Evolutionary conservation across 1,284 basidiomycete genomes (phyloP), one percentile per base, ranked within the genome.

Genomic region (Vanrija sp.): DNA sequence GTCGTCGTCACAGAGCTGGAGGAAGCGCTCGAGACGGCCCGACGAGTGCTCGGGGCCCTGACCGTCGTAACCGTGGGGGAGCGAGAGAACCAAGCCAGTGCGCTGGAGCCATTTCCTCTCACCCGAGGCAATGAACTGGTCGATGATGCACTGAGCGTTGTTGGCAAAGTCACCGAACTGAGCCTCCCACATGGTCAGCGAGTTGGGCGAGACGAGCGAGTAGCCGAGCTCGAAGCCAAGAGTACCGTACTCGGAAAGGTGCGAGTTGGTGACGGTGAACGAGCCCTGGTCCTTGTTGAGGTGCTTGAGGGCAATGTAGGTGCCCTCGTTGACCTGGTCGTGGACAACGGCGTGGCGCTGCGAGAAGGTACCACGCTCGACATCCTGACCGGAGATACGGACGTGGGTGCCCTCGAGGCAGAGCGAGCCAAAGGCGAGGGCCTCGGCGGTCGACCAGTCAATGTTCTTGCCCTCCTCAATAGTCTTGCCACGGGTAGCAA

Each of bases 351-450:
- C 92, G 72, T 99, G 96, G 52, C 96, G 89, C 75, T 98, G 96
- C n/a, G 94, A 98, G 83, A 99, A 99, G 8, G 96, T 99, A 54
- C 96, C 96, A 75, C 96, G 89, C 79, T 99, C 96, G 52, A 98
- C 95, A 77, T 98, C 96, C 79, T 99, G 96, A 46, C 96, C 96
- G 1, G 93, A 97, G 3, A 98, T 81, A 68, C 96, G 90, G 52
- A 99, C 89, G 73, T 98, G 92, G 55, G 88, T 88, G 69, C 91
- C 89, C 80, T 98, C 94, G 46, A 95, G 81, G 29, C 89, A 89
- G 50, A 98, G 85, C 15, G 92, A 84, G 60, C 95, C 96, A 69
- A 98, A 92, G 0, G 96, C 96, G 53, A 99, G 86, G 0, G 96
- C 92, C 80, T 99, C 96, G 58, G 94, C 95, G n/a, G 96, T 99